phyloP scores from a whole-genome alignment of 371 early-diverging fungal species.

The Mortierella sp. region DNA sequence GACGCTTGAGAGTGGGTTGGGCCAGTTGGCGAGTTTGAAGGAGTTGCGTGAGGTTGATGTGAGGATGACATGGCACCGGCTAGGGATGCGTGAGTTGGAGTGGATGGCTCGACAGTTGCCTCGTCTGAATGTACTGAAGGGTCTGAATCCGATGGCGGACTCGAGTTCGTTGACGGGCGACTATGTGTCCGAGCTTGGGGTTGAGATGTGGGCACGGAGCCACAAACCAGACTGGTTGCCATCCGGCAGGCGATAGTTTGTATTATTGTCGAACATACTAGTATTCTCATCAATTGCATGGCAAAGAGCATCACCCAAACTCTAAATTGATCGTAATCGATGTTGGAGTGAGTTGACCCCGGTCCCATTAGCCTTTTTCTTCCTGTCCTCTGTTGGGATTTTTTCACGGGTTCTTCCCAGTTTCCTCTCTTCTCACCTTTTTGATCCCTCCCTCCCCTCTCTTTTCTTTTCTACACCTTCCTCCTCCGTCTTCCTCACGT shows the following conservation, averaged over 20 bases:
- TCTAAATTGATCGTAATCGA: too few relatives aligned
- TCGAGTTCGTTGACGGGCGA: not conserved
- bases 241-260: not conserved
- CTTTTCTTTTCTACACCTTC: not conserved
- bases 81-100: not conserved
- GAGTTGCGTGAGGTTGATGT: not conserved
- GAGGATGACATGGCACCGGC: constrained; percentile 3
- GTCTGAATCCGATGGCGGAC: not conserved
- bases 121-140: not conserved
- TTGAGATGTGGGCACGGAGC: not conserved
- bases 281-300: too few relatives aligned
- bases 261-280: too few relatives aligned
- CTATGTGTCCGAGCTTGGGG: not conserved
- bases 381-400: too few relatives aligned
- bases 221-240: not conserved
- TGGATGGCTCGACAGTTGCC: not conserved
- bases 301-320: too few relatives aligned
- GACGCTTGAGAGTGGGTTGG: not conserved
- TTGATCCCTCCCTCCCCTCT: too few relatives aligned
- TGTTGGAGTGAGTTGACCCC: too few relatives aligned
- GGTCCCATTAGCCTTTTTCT: too few relatives aligned
- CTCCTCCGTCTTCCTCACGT: not conserved
- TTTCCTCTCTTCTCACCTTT: too few relatives aligned
- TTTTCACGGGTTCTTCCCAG: too few relatives aligned
- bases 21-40: not conserved